These are phyloP conservation scores for Pichia sp. DNA, from an alignment of 1,139 yeast genomes.

Conservation along the genomic window DNA sequence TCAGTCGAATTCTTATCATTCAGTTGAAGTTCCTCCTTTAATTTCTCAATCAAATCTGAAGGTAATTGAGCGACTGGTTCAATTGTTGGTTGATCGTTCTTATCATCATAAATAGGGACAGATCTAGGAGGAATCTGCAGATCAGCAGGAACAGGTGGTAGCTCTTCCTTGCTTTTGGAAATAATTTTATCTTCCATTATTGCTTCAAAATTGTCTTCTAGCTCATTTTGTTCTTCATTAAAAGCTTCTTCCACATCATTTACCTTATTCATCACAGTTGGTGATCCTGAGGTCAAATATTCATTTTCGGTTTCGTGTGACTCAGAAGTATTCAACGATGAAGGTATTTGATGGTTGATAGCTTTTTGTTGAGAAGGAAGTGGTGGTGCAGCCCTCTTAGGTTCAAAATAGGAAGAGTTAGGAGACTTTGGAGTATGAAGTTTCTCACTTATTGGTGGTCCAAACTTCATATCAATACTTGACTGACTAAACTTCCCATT, in stretches of 20 bases:
- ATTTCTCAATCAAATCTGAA: neutral
- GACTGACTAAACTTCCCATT: neutral
- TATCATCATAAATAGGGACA: neutral
- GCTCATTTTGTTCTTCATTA: conserved; percentile 10
- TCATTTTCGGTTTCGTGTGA: neutral
- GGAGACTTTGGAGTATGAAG: neutral
- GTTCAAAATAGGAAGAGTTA: conserved; percentile 3
- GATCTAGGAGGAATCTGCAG: neutral
- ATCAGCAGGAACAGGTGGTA: conserved; percentile 23
- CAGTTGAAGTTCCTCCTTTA: neutral
- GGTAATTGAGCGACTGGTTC: neutral
- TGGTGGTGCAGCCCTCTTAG: conserved; percentile 12
- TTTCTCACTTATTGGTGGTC: neutral
- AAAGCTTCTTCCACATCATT: conserved; percentile 6
- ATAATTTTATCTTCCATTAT: conserved; percentile 5
- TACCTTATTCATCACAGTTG: neutral
- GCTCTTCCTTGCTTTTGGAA: conserved; percentile 7
- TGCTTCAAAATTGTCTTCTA: conserved; percentile 1
- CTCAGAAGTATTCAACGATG: conserved; percentile 1
- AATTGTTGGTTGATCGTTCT: neutral
- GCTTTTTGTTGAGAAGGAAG: conserved; percentile 3
- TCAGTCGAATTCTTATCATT: neutral
- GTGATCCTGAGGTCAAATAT: conserved; percentile 6
- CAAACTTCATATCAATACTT: neutral
- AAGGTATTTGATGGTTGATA: neutral